Evolutionary conservation across 2,329 filamentous ascomycete species (phyloP).

Genomic region (Paracamarosporium sp.): DNA sequence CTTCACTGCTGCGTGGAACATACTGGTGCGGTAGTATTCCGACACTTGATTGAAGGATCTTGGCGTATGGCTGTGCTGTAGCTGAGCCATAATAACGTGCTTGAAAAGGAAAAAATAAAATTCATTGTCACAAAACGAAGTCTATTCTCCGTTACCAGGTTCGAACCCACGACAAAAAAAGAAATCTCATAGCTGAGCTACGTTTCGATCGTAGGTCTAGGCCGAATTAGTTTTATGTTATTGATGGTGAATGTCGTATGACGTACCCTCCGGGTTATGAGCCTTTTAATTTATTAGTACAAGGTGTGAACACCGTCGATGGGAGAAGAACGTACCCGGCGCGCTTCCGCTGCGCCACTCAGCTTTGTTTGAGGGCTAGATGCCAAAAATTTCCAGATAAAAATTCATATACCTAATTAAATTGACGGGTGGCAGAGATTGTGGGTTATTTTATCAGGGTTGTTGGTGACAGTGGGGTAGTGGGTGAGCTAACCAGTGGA

Average conservation of each 20-base stretch:
- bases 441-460: no score
- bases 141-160: no score
- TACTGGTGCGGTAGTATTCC: no score
- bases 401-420: neutral
- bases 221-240: neutral
- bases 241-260: neutral
- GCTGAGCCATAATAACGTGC: neutral
- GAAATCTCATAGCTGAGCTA: conserved; percentile 25
- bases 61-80: no score
- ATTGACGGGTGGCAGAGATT: no score
- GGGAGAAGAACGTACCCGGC: no score
- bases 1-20: no score
- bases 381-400: no score
- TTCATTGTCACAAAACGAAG: neutral
- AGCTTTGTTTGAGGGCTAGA: conserved; percentile 30
- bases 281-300: neutral
- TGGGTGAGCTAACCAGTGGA: neutral
- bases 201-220: conserved; percentile 28
- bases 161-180: neutral
- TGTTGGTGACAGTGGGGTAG: neutral
- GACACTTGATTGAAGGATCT: no score
- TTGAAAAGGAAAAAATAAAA: neutral
- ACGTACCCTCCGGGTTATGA: conserved; percentile 3
- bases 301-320: no score
- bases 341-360: conserved; percentile 45